Base-by-base conservation (phyloP, 345 rosid species). In the Aegle marmelos region DNA sequence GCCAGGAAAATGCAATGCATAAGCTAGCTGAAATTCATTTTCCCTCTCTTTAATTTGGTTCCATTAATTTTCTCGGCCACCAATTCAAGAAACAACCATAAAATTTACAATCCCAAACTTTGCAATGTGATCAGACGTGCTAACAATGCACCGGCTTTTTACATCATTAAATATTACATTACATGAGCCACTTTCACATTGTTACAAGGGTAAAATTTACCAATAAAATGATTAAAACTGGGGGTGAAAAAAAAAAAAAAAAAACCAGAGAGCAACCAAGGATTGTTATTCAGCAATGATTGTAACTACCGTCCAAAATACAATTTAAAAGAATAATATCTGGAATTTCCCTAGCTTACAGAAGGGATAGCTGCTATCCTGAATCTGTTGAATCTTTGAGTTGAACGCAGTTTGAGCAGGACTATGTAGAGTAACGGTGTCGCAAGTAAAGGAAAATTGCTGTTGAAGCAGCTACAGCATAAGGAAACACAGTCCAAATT, bases 401-500 rank as follows among this genome's bases (percentile, higher is more conserved):
- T 2, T 3, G 56, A 59, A 62, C 13, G 25, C 34, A 28, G 45
- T 39, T 34, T 41, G 50, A 21, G 78, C 9, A 63, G 56, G 71
- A 34, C 83, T 86, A 86, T 9, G 75, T 70, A 25, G 90, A 85
- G 73, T 60, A 58, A 72, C 69, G 80, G 16, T 70, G 76, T 36
- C 79, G 72, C 65, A 89, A 60, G 78, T 81, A 90, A 61, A 94
- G 79, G 77, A 87, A 89, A 41, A 91, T 77, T 67, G 95, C 97
- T 4, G 95, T 90, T 58, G 84, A 79, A 82, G 92, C 93, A 79
- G 98, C 98, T 78, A 76, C 74, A n/a, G 81, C 81, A 76, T 93
- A 91, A 0, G 95, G 98, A 69, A 94, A 89, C 70, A 87, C 74
- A 28, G 92, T 94, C 98, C 98, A 94, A 70, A 86, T 80, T 56